Base-by-base conservation (phyloP, 306 rosid genomes). In the Citrullus amarus region DNA sequence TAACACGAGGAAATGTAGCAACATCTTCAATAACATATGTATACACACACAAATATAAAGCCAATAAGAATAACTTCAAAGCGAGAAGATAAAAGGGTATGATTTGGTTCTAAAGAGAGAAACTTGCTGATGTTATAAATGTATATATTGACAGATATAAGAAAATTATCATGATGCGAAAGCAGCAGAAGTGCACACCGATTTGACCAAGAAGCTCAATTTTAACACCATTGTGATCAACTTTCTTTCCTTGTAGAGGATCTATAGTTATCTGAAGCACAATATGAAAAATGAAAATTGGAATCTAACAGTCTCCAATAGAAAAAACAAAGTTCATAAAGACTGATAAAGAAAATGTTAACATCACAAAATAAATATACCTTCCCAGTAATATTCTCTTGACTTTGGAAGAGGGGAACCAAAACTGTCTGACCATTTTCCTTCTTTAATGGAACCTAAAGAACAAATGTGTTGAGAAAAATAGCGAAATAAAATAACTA, bases 201-300 rank as follows among this genome's bases (percentile, higher is more conserved):
- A 95, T 95, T 84, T 95, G 99, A 78, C 99, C 99, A 16, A 95
- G 98, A 63, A 95, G 97, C 90, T 95, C 99, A 56, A 92, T 93
- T 86, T 95, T 92, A 67, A 95, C 87, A 32, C 98, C 99, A 84
- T 95, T 95, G 89, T 95, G 99, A 76, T 95, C 98, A 63, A 95
- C 84, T 84, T 91, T 95, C 87, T 92, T 95, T 84, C 98, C 99
- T 84, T 91, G 99, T 89, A 92, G 78, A 71, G 97, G 99, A 81
- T 95, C 98, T 73, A 95, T 80, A 41, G 91, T 85, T 76, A 92
- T 85, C 99, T 92, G 84, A 32, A 38, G 63, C 20, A 80, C 79
- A 46, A 81, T 61, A 69, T 81, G 53, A 85, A 75, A 80, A 83
- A 9, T 55, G 39, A 44, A 44, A 43, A 46, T 28, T 41, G 59